phyloP scores from a whole-genome alignment of 805 yeast species.

The Metschnikowia picachoensis region DNA sequence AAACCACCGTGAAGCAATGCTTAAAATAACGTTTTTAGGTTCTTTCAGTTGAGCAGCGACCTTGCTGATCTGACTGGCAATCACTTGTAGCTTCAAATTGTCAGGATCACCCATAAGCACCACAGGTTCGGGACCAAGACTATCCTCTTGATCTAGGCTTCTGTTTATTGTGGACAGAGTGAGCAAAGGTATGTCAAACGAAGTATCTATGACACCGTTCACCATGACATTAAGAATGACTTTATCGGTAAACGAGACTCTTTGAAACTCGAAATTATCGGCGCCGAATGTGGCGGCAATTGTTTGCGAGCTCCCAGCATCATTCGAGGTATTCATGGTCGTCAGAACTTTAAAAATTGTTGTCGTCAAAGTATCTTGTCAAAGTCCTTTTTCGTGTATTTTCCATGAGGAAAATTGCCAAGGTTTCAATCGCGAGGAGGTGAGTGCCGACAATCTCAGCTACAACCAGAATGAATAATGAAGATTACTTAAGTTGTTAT shows the following conservation, averaged over 20 bases:
- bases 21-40: constrained; percentile 40
- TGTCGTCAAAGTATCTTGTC: too few relatives aligned
- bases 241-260: constrained; percentile 35
- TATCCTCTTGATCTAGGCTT: constrained; percentile 12
- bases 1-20: constrained; percentile 48
- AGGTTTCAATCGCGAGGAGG: too few relatives aligned
- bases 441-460: too few relatives aligned
- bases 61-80: constrained; percentile 49
- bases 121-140: constrained; percentile 40
- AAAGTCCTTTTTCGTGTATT: too few relatives aligned
- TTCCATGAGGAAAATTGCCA: too few relatives aligned
- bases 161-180: constrained; percentile 19
- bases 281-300: constrained; percentile 1
- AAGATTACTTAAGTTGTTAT: too few relatives aligned
- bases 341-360: too few relatives aligned
- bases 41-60: constrained; percentile 26
- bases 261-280: constrained; percentile 18
- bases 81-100: constrained; percentile 45
- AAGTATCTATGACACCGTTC: constrained; percentile 48
- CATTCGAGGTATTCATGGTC: not conserved
- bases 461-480: too few relatives aligned
- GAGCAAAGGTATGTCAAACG: constrained; percentile 38
- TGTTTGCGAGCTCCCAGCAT: not conserved
- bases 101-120: constrained; percentile 46
- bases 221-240: constrained; percentile 36